Evolutionary conservation across 2,329 filamentous ascomycete genomes (phyloP), one percentile per base, ranked within the genome.

Genomic region (Penicillium nordicum): DNA sequence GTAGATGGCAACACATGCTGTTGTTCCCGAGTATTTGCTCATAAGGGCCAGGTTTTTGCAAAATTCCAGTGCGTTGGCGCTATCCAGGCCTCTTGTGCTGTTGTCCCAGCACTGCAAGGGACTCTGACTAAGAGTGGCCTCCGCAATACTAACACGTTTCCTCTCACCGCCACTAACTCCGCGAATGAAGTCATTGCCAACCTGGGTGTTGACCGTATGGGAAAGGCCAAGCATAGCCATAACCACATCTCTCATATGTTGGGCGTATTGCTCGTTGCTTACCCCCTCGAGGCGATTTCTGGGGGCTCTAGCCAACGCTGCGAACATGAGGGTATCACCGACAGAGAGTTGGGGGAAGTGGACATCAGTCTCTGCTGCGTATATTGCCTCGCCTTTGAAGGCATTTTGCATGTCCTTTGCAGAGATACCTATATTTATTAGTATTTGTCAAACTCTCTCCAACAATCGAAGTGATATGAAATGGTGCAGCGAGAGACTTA

Each of bases 351-450:
- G 82, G 16, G 88, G 87, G 67, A 92, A 90, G 73, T 92, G 88
- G 4, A 88, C 85, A 69, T 93, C 90, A 41, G 88, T 84, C 71
- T 92, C 89, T 55, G 88, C 88, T 0, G 88, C 90, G 76, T 92
- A 92, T 69, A 92, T 90, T 57, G 87, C 88, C 72, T 93, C 89
- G 60, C 89, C 89, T 29, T 88, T 84, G 74, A 91, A 45, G 6
- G 42, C n/a, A 44, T 44, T 18, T 21, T 44, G 42, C 42, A 44
- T 44, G 89, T 59, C 83, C 76, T 16, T 82, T 82, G 76, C 89
- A 84, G 88, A 92, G 91, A 68, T 89, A 82, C 66, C 88, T 74
- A 30, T 6, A 30, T 4, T 4, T 8, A 29, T 29, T 86, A 79
- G n/a, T 82, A 77, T 64, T 90, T 80, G 57, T 85, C 82, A 25